phyloP scores from a whole-genome alignment of 306 rosid species.

The Quercus wislizeni region DNA sequence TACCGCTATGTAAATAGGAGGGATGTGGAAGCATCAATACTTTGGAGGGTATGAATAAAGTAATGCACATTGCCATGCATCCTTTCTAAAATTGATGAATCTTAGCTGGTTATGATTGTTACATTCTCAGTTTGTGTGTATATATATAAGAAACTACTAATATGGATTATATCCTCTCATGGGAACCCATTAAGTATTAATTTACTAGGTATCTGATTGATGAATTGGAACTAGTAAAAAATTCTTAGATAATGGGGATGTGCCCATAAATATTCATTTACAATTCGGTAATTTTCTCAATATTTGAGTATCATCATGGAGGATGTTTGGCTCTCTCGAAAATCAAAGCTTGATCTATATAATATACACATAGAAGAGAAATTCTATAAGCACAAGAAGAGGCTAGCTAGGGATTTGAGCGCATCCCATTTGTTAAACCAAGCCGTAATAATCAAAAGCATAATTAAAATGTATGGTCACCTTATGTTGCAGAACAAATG shows the following conservation, averaged over 20 bases:
- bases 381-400: background rate
- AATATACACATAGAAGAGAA: background rate
- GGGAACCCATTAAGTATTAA: background rate
- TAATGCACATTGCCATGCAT: background rate
- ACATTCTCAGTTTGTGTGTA: background rate
- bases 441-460: too few relatives aligned
- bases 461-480: too few relatives aligned
- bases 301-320: background rate
- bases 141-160: too few relatives aligned
- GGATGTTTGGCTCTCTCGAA: conserved; percentile 23
- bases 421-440: background rate
- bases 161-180: too few relatives aligned
- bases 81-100: background rate
- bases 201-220: background rate
- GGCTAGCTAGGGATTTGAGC: conserved; percentile 3
- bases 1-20: too few relatives aligned
- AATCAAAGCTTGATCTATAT: background rate
- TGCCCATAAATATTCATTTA: background rate
- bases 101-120: background rate
- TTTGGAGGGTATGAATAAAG: background rate
- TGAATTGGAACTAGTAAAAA: background rate
- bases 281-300: background rate
- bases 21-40: background rate
- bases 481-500: too few relatives aligned
- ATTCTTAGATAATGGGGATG: background rate